Percentiles rank a stretch among this genome's conserved stretches.
These are phyloP conservation scores for Clonostachys solani DNA, from an alignment of 2,329 filamentous ascomycete genomes.

Conservation along the genomic window DNA sequence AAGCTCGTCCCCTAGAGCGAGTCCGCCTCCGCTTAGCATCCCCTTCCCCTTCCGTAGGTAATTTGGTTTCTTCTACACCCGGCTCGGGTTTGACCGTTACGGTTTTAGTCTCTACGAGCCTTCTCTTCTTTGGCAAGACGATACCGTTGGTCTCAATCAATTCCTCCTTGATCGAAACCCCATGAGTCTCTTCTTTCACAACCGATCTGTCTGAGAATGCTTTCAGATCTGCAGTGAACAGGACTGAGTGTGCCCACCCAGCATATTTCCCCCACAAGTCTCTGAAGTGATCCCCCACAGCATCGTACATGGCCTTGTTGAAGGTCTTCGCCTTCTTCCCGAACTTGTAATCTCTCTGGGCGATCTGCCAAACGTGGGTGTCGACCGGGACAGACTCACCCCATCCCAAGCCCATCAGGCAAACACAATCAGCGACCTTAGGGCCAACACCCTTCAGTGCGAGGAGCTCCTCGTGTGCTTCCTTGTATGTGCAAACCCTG, in stretches of 20 bases:
- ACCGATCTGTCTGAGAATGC: conserved; percentile 68
- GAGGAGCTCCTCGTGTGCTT: conserved; percentile 77
- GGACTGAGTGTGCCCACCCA: conserved; percentile 94
- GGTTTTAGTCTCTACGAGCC: conserved; percentile 18
- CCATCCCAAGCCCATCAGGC: conserved; percentile 94
- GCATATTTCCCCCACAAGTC: conserved; percentile 88
- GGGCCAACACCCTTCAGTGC: conserved; percentile 84
- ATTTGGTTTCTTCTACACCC: conserved; percentile 7
- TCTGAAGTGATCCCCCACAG: conserved; percentile 86
- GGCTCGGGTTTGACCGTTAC: conserved; percentile 14
- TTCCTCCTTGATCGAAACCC: neutral
- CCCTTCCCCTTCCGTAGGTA: conserved; percentile 10
- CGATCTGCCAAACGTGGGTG: conserved; percentile 98
- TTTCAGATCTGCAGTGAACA: conserved; percentile 90
- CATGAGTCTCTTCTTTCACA: conserved; percentile 5
- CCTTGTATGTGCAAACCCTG: conserved; percentile 61
- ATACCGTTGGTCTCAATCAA: neutral
- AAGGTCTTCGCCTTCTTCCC: conserved; percentile 79
- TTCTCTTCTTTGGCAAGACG: conserved; percentile 13
- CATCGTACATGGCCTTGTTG: conserved; percentile 84
- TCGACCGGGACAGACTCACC: conserved; percentile 93
- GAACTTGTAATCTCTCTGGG: conserved; percentile 91
- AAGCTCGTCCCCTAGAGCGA: conserved; percentile 1
- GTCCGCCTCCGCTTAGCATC: conserved; percentile 20
- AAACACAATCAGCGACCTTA: conserved; percentile 96